Evolutionary conservation across 805 yeast species (phyloP), one percentile per base, ranked within the genome.

Genomic region (Yamadazyma endophytica): DNA sequence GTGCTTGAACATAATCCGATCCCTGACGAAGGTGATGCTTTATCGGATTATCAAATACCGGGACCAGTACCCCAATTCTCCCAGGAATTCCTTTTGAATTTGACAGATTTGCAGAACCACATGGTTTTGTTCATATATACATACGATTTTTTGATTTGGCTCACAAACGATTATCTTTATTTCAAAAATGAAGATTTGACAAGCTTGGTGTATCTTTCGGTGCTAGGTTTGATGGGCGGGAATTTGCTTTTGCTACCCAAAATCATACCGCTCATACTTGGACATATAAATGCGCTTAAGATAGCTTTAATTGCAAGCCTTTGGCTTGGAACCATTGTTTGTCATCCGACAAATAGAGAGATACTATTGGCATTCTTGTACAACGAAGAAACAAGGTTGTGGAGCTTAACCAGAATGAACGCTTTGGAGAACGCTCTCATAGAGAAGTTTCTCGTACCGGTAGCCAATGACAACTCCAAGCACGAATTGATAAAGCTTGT

Each of bases 61-160:
- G 75, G 73, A 38, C 92, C 94, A 0, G 83, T 79, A 6, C 82
- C 89, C 4, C 87, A 86, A 52, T 65, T 83, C 29, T 79, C 89
- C 19, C 66, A 83, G 33, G 95, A 87, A 50, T 87, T 86, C 49
- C 56, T 81, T 13, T 50, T 86, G 35, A 87, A 87, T 50, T 62
- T 84, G 46, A 84, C 94, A 1, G 96, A 87, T 59, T 62, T 86
- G 36, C 96, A 87, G 49, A 87, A 87, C 50, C 81, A 78, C 47
- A 79, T 83, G 85, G 49, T 79, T 18, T 47, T 78, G 9, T 85
- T 80, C 51, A 78, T 82, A 7, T 52, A 61, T 9, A 56, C 65
- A 0, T 86, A 79, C 68, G 90, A 87, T 55, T 65, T 67, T 14
- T 30, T 75, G 4, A 61, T 68, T 13, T 56, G 64, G 43, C 34